Percentiles rank a stretch among this genome's conserved stretches.
These are phyloP conservation scores for Trichosanthes cucumerina DNA, from an alignment of 306 rosid genomes.

Conservation along the genomic window DNA sequence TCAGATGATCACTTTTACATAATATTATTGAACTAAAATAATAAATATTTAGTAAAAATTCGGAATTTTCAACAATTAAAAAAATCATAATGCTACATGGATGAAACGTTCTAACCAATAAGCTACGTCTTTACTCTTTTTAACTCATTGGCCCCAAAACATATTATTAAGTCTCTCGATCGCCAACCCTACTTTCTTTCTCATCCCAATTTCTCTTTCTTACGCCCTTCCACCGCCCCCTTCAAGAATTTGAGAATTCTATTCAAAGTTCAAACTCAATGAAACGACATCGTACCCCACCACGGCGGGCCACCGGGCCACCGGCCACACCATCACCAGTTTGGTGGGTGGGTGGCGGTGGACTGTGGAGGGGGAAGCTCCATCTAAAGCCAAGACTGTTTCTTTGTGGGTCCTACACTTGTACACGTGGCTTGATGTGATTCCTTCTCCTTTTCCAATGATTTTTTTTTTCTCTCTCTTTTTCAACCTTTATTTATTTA, in stretches of 20 bases:
- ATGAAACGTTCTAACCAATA: too few relatives aligned
- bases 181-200: neutral
- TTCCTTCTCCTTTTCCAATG: neutral
- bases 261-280: neutral
- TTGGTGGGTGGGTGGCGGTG: constrained; percentile 7
- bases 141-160: too few relatives aligned
- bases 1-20: too few relatives aligned
- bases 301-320: neutral
- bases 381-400: neutral
- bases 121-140: too few relatives aligned
- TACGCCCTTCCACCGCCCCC: constrained; percentile 6
- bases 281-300: constrained; percentile 6
- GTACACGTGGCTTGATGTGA: neutral
- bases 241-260: neutral
- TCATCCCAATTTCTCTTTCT: neutral
- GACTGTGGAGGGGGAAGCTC: constrained; percentile 1
- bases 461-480: neutral
- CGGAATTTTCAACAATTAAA: too few relatives aligned
- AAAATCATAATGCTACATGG: too few relatives aligned
- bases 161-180: too few relatives aligned
- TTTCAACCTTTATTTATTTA: neutral
- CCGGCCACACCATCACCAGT: neutral
- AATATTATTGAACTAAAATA: too few relatives aligned
- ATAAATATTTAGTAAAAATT: too few relatives aligned
- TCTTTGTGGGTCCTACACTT: neutral